phyloP scores from a whole-genome alignment of 352 stramenopile genomes.

The Pythium aphanidermatum region DNA sequence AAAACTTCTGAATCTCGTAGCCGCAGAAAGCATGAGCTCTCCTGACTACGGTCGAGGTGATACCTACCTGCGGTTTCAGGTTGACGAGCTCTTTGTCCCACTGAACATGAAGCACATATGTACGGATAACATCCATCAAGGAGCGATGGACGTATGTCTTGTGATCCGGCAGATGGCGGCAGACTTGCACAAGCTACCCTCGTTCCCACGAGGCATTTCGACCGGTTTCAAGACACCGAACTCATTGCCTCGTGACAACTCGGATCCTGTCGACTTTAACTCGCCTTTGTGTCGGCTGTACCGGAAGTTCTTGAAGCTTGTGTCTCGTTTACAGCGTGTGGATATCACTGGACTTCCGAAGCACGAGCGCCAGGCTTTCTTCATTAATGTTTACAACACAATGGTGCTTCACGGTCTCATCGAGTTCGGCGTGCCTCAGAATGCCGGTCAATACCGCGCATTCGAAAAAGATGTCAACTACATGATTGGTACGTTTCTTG shows the following conservation, averaged over 20 bases:
- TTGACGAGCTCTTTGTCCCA: slow-evolving; percentile 74
- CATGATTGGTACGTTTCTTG: slow-evolving; percentile 39
- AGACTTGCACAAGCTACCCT: slow-evolving; percentile 54
- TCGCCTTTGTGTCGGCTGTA: slow-evolving; percentile 53
- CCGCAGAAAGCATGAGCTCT: slow-evolving; percentile 37
- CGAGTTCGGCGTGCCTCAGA: slow-evolving; percentile 83
- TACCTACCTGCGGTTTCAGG: slow-evolving; percentile 79
- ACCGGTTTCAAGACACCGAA: slow-evolving; percentile 50
- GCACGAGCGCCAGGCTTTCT: slow-evolving; percentile 82
- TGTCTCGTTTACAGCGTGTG: slow-evolving; percentile 55
- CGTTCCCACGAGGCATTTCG: slow-evolving; percentile 64
- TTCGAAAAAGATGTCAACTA: slow-evolving; percentile 84
- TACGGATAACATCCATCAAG: slow-evolving; percentile 31
- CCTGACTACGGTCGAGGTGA: slow-evolving; percentile 39
- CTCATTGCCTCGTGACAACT: slow-evolving; percentile 10
- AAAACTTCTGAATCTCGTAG: slow-evolving; percentile 46
- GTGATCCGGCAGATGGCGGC: slow-evolving; percentile 55
- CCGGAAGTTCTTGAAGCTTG: slow-evolving; percentile 66
- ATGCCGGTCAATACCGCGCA: slow-evolving; percentile 71
- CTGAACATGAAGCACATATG: slow-evolving; percentile 80
- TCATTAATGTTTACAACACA: slow-evolving; percentile 88
- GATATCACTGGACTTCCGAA: slow-evolving; percentile 71
- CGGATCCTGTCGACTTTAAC: slow-evolving; percentile 41
- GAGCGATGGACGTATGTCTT: slow-evolving; percentile 68
- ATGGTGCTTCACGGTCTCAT: slow-evolving; percentile 85